These are phyloP conservation scores for Murraya koenigii DNA, from an alignment of 345 rosid genomes.

Conservation along the genomic window DNA sequence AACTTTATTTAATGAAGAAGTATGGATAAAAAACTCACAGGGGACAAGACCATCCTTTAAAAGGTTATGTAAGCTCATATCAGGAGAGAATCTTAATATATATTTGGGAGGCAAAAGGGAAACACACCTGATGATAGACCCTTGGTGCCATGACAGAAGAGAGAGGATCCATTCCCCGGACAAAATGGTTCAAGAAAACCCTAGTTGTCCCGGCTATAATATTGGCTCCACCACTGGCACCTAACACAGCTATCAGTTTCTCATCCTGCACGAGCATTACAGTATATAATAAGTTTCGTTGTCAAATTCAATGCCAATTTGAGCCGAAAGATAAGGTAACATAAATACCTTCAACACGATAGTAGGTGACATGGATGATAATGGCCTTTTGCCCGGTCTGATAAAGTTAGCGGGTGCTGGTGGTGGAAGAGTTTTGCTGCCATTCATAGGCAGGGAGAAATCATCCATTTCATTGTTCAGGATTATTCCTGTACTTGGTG, in stretches of 20 bases:
- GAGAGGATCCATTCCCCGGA: conserved; percentile 50
- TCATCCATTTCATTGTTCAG: conserved; percentile 75
- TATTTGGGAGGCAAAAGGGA: neutral
- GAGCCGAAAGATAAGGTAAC: neutral
- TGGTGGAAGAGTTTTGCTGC: conserved; percentile 19
- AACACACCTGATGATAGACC: conserved; percentile 57
- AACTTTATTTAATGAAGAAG: too few species aligned
- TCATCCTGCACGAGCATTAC: conserved; percentile 31
- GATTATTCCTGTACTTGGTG: conserved; percentile 57
- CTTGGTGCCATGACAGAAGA: conserved; percentile 58
- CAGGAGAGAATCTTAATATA: too few species aligned
- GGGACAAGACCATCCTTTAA: too few species aligned
- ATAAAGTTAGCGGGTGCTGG: conserved; percentile 55
- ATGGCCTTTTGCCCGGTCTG: conserved; percentile 57
- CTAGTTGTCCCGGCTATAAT: conserved; percentile 52
- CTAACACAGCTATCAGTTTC: conserved; percentile 50
- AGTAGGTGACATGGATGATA: conserved; percentile 66
- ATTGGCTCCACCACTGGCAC: conserved; percentile 64
- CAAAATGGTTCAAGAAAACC: conserved; percentile 57
- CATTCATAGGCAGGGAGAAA: conserved; percentile 37
- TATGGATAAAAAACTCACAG: too few species aligned
- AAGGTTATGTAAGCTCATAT: too few species aligned
- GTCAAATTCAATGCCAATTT: neutral
- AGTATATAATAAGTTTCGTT: neutral
- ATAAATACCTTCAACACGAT: conserved; percentile 45